A percentile compares a stretch with the other conserved stretches of the same genome.
phyloP scores from a whole-genome alignment of 345 rosid species.

The Kernera saxatilis region DNA sequence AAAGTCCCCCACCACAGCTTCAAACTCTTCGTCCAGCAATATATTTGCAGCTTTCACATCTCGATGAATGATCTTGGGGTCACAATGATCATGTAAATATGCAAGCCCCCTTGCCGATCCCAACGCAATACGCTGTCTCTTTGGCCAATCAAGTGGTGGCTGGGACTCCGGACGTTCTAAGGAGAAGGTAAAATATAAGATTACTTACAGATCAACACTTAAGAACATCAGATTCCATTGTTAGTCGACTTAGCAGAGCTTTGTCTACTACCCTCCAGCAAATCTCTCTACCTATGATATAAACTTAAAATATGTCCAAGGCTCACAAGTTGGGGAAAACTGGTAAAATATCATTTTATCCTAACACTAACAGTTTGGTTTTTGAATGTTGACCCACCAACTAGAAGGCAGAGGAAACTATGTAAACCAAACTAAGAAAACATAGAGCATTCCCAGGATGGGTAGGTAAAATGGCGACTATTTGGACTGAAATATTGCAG shows the following conservation, averaged over 20 bases:
- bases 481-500: background rate
- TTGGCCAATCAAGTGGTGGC: conserved; percentile 84
- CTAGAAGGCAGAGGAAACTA: background rate
- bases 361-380: background rate
- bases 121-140: conserved; percentile 83
- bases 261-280: background rate
- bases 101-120: conserved; percentile 93
- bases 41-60: conserved; percentile 99
- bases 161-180: conserved; percentile 34
- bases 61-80: conserved; percentile 94
- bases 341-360: background rate
- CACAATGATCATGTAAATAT: conserved; percentile 95
- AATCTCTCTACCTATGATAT: background rate
- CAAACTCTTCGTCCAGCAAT: conserved; percentile 81
- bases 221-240: background rate
- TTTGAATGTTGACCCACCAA: background rate
- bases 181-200: background rate
- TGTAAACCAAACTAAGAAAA: background rate
- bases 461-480: background rate
- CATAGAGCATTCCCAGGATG: background rate
- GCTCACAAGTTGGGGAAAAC: background rate
- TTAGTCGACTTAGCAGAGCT: background rate
- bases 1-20: conserved; percentile 96
- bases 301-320: background rate
- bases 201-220: background rate